Base-by-base conservation (phyloP, 192 early-diverging fungal genomes). In the Phycomyces nitens region DNA sequence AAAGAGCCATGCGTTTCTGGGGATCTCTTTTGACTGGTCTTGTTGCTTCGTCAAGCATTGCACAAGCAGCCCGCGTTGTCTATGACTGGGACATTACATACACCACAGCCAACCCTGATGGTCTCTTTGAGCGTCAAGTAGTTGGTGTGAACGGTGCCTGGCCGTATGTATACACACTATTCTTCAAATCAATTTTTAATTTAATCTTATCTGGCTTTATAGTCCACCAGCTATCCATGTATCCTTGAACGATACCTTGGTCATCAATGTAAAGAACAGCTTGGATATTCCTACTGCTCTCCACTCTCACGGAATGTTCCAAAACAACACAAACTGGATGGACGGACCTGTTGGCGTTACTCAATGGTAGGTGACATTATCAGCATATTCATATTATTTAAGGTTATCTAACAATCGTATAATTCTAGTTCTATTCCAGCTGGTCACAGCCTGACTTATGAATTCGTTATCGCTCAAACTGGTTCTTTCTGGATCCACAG, bases 51-150 rank as follows among this genome's bases (percentile, higher is more conserved):
- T 41, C 62, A 38, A 22, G 70, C 14, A 27, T 64, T 38, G 64
- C 69, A 60, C 74, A 68, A 57, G 84, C 82, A 71, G 83, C 77
- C 16, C 75, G 79, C 41, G 85, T 89, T 41, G 77, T 74, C 15
- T 83, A 86, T 72, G 69, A 88, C 72, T 89, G 88, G 88, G 80
- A 89, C 58, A 82, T 89, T 62, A 82, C 79, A 20, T 88, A 88
- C 44, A 77, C 81, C 38, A 77, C 53, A 16, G 86, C 82, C 3
- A 87, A 87, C 53, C 88, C 89, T 11, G 88, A 92, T 76, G 85
- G 84, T 34, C 63, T 83, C 7, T 62, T 57, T 49, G 80, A 84
- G 61, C 82, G 85, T n/a, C 81, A 75, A 40, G 89, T 89, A 2
- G 83, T 86, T 29, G 86, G 85, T 54, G 86, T 86, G 56, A 90